A percentile compares a stretch with the other conserved stretches of the same genome.
Evolutionary conservation across 306 rosid species (phyloP).

Genomic region (Castanea crenata): DNA sequence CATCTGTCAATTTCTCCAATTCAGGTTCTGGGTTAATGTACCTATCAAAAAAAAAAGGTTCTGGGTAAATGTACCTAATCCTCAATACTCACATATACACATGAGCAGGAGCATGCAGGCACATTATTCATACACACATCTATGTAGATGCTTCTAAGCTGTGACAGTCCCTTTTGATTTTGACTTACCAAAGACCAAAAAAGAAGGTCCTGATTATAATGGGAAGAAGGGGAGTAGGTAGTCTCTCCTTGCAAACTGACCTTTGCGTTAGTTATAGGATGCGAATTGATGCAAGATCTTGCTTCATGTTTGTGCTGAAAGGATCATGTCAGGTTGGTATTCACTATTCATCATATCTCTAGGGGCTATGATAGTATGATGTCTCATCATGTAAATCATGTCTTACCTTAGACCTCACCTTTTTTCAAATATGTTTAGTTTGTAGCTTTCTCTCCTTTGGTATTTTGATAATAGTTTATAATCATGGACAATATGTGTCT

Average conservation of each 20-base stretch:
- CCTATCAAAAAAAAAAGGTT: too few relatives aligned
- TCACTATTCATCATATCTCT: background rate
- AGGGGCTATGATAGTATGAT: background rate
- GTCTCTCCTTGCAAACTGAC: background rate
- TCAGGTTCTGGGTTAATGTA: too few relatives aligned
- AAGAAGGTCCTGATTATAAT: too few relatives aligned
- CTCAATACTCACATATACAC: background rate
- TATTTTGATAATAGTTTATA: too few relatives aligned
- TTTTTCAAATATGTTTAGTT: background rate
- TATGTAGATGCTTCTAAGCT: background rate
- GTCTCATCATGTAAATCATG: background rate
- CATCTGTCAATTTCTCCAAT: too few relatives aligned
- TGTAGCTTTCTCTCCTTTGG: background rate
- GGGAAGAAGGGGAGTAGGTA: background rate
- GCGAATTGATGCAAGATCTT: background rate
- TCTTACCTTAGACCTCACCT: background rate
- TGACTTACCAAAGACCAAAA: too few relatives aligned
- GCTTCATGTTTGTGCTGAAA: background rate
- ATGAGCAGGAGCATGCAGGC: background rate
- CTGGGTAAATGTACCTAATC: background rate
- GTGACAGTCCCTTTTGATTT: background rate
- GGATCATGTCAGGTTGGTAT: background rate
- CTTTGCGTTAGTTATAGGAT: background rate
- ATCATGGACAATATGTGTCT: background rate
- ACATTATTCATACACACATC: too few relatives aligned